Percentiles rank a stretch among this genome's conserved stretches.
These are phyloP conservation scores for Solidago caesia DNA, from an alignment of 129 eudicot species.

Conservation along the genomic window DNA sequence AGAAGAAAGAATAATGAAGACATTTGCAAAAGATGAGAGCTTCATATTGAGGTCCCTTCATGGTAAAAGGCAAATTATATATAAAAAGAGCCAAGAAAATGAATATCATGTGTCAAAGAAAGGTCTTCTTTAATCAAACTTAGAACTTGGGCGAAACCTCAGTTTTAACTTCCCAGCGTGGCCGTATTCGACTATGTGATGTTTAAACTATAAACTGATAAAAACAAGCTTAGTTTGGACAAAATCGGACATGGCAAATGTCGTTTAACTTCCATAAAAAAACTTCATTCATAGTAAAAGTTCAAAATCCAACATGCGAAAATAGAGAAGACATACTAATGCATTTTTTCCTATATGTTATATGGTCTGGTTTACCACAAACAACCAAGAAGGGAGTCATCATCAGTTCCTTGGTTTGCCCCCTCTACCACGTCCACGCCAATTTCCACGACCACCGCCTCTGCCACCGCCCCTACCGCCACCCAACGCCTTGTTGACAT, in stretches of 20 bases:
- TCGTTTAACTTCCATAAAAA: not conserved
- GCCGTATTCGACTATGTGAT: too few relatives aligned
- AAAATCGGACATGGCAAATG: not conserved
- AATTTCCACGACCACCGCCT: constrained; percentile 63
- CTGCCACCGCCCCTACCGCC: constrained; percentile 41
- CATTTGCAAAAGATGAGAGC: too few relatives aligned
- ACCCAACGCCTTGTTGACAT: constrained; percentile 71
- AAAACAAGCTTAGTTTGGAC: not conserved
- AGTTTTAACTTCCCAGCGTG: too few relatives aligned
- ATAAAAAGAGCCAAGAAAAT: too few relatives aligned
- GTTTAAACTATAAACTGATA: not conserved
- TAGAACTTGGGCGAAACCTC: too few relatives aligned
- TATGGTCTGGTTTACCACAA: not conserved
- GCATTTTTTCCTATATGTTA: constrained; percentile 10
- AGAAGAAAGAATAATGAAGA: too few relatives aligned
- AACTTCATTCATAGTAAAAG: constrained; percentile 10
- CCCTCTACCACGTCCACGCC: constrained; percentile 57
- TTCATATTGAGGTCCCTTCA: too few relatives aligned
- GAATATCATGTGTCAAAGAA: too few relatives aligned
- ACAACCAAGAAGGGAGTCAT: not conserved
- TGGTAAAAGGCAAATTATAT: too few relatives aligned
- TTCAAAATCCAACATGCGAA: constrained; percentile 4
- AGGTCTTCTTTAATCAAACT: too few relatives aligned
- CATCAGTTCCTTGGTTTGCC: constrained; percentile 49
- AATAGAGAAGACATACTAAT: constrained; percentile 3